Evolutionary conservation across 257 asterid genomes (phyloP), one percentile per base, ranked within the genome.

Genomic region (Petunia axillaris): DNA sequence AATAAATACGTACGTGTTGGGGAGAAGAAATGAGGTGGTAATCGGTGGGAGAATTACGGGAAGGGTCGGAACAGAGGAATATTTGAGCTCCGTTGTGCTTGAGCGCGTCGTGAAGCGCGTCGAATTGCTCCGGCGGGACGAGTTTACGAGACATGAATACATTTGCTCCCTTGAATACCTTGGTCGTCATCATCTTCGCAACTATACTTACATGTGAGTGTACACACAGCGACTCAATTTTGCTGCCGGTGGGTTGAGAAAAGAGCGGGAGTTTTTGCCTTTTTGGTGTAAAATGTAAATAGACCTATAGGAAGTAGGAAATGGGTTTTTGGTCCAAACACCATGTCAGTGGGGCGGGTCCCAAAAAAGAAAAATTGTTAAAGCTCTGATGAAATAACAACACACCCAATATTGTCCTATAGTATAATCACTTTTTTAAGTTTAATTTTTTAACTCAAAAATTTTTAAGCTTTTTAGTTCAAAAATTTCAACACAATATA

Each of bases 81-180:
- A 96, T 87, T 77, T 89, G 84, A 11, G 99, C 99, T 64, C 99
- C 98, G 66, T 91, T 96, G 87, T 87, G 96, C 89, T 92, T 93
- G 82, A 96, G 85, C 15, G 98, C 97, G 81, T 92, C 98, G 90
- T 92, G 98, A 76, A 96, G 96, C 73, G 97, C 83, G 82, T 96
- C 99, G 85, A 90, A 96, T 55, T 85, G 84, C 89, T 96, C 99
- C 64, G 99, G 97, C 63, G 97, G 99, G n/a, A 96, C 97, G 74
- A 96, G 88, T 60, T 86, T 92, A 57, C 97, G 87, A 35, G 99
- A 96, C 93, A 96, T 84, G 86, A 86, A 94, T 10, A 92, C 94
- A 80, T 90, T 91, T 53, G 81, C 90, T 54, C 96, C 98, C 40
- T 74, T 87, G 79, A 96, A 96, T 80, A 92, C 93, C 89, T 90